Evolutionary conservation across 495 filamentous ascomycete species (phyloP), one percentile per base, ranked within the genome.

Genomic region (Cenococcum geophilum): DNA sequence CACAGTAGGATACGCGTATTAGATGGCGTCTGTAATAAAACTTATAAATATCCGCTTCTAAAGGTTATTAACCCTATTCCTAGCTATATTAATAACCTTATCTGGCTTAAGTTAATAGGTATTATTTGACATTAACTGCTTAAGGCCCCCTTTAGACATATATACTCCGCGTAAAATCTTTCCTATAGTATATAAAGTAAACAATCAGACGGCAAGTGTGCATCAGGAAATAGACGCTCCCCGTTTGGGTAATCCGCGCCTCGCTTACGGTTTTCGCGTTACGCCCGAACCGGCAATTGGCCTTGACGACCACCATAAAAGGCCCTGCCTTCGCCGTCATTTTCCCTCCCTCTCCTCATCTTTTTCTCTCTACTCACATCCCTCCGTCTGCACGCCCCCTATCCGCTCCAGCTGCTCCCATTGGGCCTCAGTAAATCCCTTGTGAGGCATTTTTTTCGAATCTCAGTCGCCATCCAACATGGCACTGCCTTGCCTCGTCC

Each of bases 311-410:
- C 20, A 12, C 42, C 42, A 47, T 47, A 47, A 47, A 51, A 18
- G 48, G 48, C 48, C 45, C 48, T 27, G 4, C 48, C 48, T 51
- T 51, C 48, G 48, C 48, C 48, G 48, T 51, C 48, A 51, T 51
- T 51, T 51, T 51, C 48, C 48, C 48, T 51, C 48, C 48, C 48
- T 51, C 48, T 51, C 48, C 48, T 51, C 48, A 51, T 51, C 48
- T 14, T 51, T 51, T 51, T 51, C 48, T 51, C 48, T 51, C 48
- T 51, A 51, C 48, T 51, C 48, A 2, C 48, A 51, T 51, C 48
- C 48, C 45, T 49, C 45, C 45, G 20, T 22, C 45, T 18, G 45
- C 45, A 49, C 12, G 14, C 6, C 45, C 45, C 48, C 21, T 16
- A 16, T 51, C 48, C 12, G 1, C 48, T 3, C 48, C 48, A 51